Evolutionary conservation across 108 stramenopile species (phyloP).

Genomic region (Pseudonitzschia pungens): DNA sequence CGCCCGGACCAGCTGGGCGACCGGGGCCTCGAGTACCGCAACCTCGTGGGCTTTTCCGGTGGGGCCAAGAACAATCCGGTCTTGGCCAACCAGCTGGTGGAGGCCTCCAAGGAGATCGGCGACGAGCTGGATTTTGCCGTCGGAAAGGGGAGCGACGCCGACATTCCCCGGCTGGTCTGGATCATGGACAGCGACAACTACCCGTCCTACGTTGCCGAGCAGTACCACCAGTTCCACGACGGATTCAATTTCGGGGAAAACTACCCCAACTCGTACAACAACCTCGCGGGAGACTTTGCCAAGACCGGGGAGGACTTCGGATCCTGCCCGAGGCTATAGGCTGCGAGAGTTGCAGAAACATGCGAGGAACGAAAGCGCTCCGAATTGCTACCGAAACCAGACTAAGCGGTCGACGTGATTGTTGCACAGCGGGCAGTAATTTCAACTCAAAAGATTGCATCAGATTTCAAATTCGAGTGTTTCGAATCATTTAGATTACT

Average conservation of each 20-base stretch:
- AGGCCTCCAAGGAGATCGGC: conserved; percentile 59
- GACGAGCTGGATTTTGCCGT: conserved; percentile 50
- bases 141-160: conserved; percentile 79
- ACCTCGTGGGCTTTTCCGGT: conserved; percentile 68
- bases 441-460: too few relatives aligned
- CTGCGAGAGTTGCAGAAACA: not conserved
- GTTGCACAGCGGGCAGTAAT: too few relatives aligned
- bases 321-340: conserved; percentile 2
- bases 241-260: conserved; percentile 65
- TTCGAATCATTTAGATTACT: too few relatives aligned
- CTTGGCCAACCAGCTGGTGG: conserved; percentile 43
- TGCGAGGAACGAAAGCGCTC: too few relatives aligned
- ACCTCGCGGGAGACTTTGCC: conserved; percentile 36
- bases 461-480: too few relatives aligned
- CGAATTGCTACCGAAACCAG: too few relatives aligned
- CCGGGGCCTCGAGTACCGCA: conserved; percentile 84
- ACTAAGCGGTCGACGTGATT: too few relatives aligned
- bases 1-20: conserved; percentile 62
- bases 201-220: conserved; percentile 52
- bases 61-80: conserved; percentile 46
- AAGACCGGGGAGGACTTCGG: conserved; percentile 24
- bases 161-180: conserved; percentile 58
- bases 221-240: conserved; percentile 80
- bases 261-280: conserved; percentile 82
- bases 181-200: conserved; percentile 70